phyloP scores from a whole-genome alignment of 345 rosid genomes.

The Raphanus raphanistrum region DNA sequence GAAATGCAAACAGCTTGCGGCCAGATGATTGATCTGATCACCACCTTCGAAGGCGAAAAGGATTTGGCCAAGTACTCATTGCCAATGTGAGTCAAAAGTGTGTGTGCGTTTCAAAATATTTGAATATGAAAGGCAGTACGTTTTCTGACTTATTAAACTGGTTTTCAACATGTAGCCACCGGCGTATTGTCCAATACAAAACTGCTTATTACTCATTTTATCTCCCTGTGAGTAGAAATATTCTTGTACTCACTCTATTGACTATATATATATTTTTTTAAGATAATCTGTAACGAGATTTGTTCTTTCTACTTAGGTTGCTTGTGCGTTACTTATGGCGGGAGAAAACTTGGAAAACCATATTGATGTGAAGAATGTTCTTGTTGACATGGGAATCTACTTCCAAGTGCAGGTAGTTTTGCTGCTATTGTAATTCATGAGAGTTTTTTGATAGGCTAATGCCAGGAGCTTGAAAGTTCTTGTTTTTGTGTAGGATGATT shows the following conservation, averaged over 20 bases:
- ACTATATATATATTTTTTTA: not conserved
- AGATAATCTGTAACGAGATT: conserved; percentile 1
- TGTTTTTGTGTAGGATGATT: conserved; percentile 61
- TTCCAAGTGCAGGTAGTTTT: conserved; percentile 75
- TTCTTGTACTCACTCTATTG: not conserved
- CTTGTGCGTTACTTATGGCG: conserved; percentile 74
- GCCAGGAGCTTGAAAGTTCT: not conserved
- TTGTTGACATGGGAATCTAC: conserved; percentile 75
- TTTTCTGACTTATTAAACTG: conserved; percentile 18
- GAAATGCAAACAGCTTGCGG: conserved; percentile 77
- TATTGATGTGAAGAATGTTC: conserved; percentile 58
- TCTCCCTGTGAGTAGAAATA: conserved; percentile 70
- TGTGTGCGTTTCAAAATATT: not conserved
- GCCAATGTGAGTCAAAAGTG: conserved; percentile 51
- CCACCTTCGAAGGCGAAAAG: conserved; percentile 66
- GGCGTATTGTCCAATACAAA: conserved; percentile 77
- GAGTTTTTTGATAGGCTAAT: conserved; percentile 2
- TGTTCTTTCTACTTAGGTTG: conserved; percentile 53
- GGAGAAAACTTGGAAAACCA: conserved; percentile 75
- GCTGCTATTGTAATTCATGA: not conserved
- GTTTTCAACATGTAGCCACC: conserved; percentile 56
- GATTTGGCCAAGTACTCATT: conserved; percentile 66
- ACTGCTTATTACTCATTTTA: conserved; percentile 79
- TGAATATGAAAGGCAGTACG: not conserved
- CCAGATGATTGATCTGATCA: conserved; percentile 84